phyloP scores from a whole-genome alignment of 2,329 filamentous ascomycete genomes.

The Elsinoe ampelina region DNA sequence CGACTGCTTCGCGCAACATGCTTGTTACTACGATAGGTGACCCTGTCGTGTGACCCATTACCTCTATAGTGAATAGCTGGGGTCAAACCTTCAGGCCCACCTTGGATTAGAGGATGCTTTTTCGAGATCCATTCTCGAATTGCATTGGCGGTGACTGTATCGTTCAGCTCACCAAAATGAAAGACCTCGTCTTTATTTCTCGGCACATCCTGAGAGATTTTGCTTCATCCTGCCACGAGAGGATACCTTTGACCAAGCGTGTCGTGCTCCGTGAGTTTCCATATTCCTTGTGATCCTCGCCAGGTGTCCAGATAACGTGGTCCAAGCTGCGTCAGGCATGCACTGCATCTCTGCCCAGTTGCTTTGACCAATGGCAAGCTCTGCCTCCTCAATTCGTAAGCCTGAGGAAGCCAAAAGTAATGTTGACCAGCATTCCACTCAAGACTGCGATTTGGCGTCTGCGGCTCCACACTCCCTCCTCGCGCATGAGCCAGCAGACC shows the following conservation, averaged over 20 bases:
- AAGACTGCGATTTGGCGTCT: constrained; percentile 79
- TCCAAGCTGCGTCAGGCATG: neutral
- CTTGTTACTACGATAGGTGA: too few species aligned
- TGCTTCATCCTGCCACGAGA: too few species aligned
- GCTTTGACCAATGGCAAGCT: neutral
- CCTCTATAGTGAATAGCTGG: neutral
- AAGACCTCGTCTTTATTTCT: too few species aligned
- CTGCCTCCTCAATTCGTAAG: constrained; percentile 35
- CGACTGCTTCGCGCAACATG: too few species aligned
- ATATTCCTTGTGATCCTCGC: too few species aligned
- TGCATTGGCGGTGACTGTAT: too few species aligned
- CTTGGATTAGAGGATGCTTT: neutral
- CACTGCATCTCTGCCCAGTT: neutral
- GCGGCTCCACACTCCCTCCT: constrained; percentile 79
- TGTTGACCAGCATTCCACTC: constrained; percentile 71
- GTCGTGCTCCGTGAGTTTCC: too few species aligned
- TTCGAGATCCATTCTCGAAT: too few species aligned
- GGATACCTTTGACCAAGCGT: too few species aligned
- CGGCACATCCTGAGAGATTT: too few species aligned
- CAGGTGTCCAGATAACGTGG: neutral
- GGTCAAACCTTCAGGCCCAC: neutral
- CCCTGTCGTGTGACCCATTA: neutral
- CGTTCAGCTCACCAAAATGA: too few species aligned
- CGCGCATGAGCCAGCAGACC: constrained; percentile 72
- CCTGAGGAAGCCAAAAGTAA: constrained; percentile 63